These are phyloP conservation scores for Mollisiaceae sp. DNA, from an alignment of 2,329 filamentous ascomycete genomes.

Conservation along the genomic window DNA sequence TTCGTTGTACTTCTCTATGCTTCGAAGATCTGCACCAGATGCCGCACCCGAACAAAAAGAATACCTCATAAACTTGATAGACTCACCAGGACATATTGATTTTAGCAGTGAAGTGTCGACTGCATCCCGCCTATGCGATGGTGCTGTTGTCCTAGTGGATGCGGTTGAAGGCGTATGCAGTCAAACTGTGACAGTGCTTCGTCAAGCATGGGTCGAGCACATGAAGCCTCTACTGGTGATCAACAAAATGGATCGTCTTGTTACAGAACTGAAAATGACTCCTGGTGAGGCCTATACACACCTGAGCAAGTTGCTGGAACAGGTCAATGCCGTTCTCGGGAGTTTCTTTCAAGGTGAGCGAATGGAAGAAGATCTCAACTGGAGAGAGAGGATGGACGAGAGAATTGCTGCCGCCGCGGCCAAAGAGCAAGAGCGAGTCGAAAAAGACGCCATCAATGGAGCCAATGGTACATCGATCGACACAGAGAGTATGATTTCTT, in stretches of 20 bases:
- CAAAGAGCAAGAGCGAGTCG: conserved; percentile 57
- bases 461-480: conserved; percentile 44
- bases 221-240: conserved; percentile 93
- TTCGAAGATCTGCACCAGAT: conserved; percentile 73
- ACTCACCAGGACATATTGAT: conserved; percentile 97
- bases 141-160: conserved; percentile 91
- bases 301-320: conserved; percentile 86
- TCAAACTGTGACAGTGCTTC: conserved; percentile 94
- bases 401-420: conserved; percentile 73
- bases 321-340: conserved; percentile 95
- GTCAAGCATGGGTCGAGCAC: conserved; percentile 95
- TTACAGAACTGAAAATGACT: conserved; percentile 94
- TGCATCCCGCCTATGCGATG: conserved; percentile 91
- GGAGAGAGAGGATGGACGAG: conserved; percentile 92
- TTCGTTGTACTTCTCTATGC: conserved; percentile 92
- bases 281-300: conserved; percentile 89
- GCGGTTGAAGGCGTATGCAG: conserved; percentile 98
- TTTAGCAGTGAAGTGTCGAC: conserved; percentile 99
- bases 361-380: conserved; percentile 97
- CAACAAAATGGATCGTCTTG: conserved; percentile 96
- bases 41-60: conserved; percentile 76
- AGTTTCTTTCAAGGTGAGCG: conserved; percentile 98
- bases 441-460: conserved; percentile 40
- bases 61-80: conserved; percentile 95
- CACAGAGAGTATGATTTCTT: conserved; percentile 57